Conservation (phyloP, 441 rosid genomes). For the Hura crepitans region DNA sequence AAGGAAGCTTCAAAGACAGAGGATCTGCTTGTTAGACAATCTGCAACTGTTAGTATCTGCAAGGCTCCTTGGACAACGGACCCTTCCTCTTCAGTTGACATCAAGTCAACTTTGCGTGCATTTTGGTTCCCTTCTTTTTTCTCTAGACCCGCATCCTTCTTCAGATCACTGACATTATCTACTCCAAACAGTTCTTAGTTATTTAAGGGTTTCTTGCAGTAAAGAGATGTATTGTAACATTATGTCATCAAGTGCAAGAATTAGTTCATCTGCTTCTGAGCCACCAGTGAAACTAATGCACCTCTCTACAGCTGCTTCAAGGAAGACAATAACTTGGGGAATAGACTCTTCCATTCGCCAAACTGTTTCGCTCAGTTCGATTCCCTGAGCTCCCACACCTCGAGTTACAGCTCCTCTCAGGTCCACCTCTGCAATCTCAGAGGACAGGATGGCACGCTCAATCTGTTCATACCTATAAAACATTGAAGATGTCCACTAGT, state of each 20-base stretch:
- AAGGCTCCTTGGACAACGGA: conserved; percentile 96
- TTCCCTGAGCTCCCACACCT: conserved; percentile 97
- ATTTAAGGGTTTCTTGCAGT: conserved; percentile 89
- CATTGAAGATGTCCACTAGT: no score
- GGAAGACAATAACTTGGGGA: conserved; percentile 87
- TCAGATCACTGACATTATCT: conserved; percentile 57
- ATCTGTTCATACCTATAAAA: conserved; percentile 81
- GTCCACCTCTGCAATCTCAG: conserved; percentile 86
- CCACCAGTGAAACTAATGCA: conserved; percentile 94
- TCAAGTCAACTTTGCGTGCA: conserved; percentile 56
- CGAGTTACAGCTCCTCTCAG: conserved; percentile 98
- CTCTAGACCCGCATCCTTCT: conserved; percentile 64
- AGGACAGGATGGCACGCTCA: conserved; percentile 86
- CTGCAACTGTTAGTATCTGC: conserved; percentile 94
- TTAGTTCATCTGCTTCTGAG: conserved; percentile 92
- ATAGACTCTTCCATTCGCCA: conserved; percentile 98
- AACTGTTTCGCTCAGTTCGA: conserved; percentile 96
- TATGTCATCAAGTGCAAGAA: conserved; percentile 85
- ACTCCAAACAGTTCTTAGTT: conserved; percentile 92
- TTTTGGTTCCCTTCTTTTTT: conserved; percentile 64
- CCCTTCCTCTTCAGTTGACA: conserved; percentile 97
- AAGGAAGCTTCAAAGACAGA: conserved; percentile 93
- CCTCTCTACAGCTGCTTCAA: conserved; percentile 94
- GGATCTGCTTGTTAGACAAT: conserved; percentile 89
- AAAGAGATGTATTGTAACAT: conserved; percentile 87